phyloP scores from a whole-genome alignment of 2,329 filamentous ascomycete genomes.

The Thelonectria rubi region DNA sequence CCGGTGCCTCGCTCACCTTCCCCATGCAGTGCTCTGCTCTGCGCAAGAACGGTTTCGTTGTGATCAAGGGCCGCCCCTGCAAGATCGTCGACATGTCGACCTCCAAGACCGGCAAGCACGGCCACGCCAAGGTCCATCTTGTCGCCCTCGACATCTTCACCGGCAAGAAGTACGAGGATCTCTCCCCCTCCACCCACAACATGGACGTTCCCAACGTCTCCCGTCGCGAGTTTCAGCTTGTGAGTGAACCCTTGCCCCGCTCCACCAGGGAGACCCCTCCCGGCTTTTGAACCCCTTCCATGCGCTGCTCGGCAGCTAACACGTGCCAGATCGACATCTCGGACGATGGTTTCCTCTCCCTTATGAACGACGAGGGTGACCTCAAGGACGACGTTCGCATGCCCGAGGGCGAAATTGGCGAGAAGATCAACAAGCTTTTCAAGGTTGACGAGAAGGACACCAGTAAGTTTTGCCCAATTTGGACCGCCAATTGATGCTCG shows the following conservation, averaged over 20 bases:
- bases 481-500: background rate
- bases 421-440: slow-evolving; percentile 86
- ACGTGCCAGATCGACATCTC: slow-evolving; percentile 80
- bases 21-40: slow-evolving; percentile 99
- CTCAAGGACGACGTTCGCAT: slow-evolving; percentile 96
- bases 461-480: slow-evolving; percentile 69
- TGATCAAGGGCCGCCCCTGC: slow-evolving; percentile 99
- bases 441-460: slow-evolving; percentile 86
- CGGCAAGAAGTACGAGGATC: slow-evolving; percentile 98
- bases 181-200: slow-evolving; percentile 97
- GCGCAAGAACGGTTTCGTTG: slow-evolving; percentile 98
- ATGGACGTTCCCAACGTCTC: slow-evolving; percentile 97
- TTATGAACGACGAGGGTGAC: slow-evolving; percentile 86
- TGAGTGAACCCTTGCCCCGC: slow-evolving; percentile 63
- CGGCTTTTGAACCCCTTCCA: slow-evolving; percentile 22
- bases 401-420: slow-evolving; percentile 87
- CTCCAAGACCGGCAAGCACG: slow-evolving; percentile 99
- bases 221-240: slow-evolving; percentile 92
- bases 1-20: slow-evolving; percentile 92
- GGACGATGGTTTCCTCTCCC: slow-evolving; percentile 93
- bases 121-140: slow-evolving; percentile 99
- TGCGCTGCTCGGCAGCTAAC: slow-evolving; percentile 29
- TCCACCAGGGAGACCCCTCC: slow-evolving; percentile 32
- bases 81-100: slow-evolving; percentile 99
- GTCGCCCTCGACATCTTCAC: slow-evolving; percentile 99